phyloP scores from a whole-genome alignment of 352 stramenopile species.

The Globisporangium echinulatum region DNA sequence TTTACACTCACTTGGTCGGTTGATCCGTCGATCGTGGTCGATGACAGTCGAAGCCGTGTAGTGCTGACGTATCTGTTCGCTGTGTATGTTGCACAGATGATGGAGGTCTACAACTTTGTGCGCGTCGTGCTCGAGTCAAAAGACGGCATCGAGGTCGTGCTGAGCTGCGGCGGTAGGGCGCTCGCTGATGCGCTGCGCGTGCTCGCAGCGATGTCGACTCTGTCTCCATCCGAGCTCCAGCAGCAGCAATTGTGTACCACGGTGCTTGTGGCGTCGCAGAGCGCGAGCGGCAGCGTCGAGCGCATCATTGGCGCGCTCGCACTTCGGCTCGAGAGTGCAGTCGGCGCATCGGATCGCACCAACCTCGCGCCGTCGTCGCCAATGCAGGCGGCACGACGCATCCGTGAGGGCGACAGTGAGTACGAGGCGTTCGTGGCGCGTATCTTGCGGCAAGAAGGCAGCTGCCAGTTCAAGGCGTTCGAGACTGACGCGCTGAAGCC shows the following conservation, averaged over 20 bases:
- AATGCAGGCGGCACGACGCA: background rate
- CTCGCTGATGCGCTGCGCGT: constrained; percentile 26
- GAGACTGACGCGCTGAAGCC: background rate
- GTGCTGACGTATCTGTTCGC: background rate
- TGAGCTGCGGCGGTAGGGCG: constrained; percentile 37
- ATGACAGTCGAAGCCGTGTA: background rate
- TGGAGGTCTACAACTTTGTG: constrained; percentile 59
- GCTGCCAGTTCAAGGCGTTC: constrained; percentile 25
- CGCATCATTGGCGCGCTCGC: constrained; percentile 7
- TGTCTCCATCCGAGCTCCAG: background rate
- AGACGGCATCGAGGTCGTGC: constrained; percentile 41
- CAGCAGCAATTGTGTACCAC: no score
- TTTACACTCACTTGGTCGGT: background rate
- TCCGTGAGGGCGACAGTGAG: constrained; percentile 21
- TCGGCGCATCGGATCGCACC: background rate
- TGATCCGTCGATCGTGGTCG: background rate
- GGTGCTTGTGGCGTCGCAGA: background rate
- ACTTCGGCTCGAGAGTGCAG: constrained; percentile 23
- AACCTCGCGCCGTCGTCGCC: no score
- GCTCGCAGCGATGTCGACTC: background rate
- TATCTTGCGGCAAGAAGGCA: constrained; percentile 20
- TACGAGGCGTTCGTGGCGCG: constrained; percentile 30
- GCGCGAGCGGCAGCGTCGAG: background rate
- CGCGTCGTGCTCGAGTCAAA: constrained; percentile 42
- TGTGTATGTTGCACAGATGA: constrained; percentile 17